Conservation (phyloP, 345 rosid species). For the Heritiera littoralis region DNA sequence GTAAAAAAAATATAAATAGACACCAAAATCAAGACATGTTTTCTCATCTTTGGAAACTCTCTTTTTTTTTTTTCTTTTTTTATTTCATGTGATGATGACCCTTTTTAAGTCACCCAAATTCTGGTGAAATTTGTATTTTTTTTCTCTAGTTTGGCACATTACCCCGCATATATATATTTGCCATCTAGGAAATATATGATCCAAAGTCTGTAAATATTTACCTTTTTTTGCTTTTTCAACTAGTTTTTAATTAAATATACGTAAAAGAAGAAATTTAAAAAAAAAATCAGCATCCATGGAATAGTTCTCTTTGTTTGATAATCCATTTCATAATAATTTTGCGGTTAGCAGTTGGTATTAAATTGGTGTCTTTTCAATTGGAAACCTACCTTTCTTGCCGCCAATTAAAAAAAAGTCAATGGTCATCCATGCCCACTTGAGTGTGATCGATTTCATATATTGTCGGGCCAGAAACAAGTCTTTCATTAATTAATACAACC, state of each 20-base stretch:
- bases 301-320: not conserved
- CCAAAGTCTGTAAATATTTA: no score
- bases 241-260: no score
- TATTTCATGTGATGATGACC: not conserved
- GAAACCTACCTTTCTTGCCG: not conserved
- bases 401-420: not conserved
- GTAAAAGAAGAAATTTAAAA: not conserved
- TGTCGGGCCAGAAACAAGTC: not conserved
- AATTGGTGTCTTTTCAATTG: not conserved
- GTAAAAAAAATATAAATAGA: no score
- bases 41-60: not conserved
- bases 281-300: not conserved
- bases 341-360: not conserved
- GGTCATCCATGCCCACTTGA: not conserved
- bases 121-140: no score
- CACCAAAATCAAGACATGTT: not conserved
- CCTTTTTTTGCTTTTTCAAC: no score
- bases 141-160: not conserved
- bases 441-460: not conserved
- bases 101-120: not conserved
- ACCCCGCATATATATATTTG: no score
- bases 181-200: not conserved
- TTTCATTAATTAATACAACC: not conserved
- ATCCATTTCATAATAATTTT: not conserved
- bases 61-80: not conserved